Base-by-base conservation (phyloP, 2,329 filamentous ascomycete genomes). In the Proliferodiscus dingleyae region DNA sequence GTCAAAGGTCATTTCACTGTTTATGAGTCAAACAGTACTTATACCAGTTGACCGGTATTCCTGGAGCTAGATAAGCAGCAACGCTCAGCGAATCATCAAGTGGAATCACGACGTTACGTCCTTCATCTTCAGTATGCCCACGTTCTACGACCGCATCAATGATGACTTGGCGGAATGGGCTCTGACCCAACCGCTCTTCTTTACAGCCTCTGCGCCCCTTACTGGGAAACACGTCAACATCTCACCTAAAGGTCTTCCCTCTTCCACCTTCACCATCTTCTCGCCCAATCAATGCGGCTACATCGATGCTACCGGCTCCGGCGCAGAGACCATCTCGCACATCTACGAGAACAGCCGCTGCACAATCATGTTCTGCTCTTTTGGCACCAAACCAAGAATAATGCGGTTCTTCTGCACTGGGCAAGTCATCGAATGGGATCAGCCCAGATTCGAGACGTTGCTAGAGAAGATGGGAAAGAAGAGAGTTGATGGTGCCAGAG, bases 281-380 rank as follows among this genome's bases (percentile, higher is more conserved):
- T 66, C 47, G 2, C 52, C 68, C 23, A 83, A 74, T 50, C 69
- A 70, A n/a, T 76, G 74, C 46, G 82, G 79, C 21, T 90, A 89
- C 60, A 71, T 89, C 45, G 86, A 90, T 60, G 77, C 81, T 49
- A 88, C 82, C 1, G 87, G 86, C 23, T 86, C 81, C 24, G 86
- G 86, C 19, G 81, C 75, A 59, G 87, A 91, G 68, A 90, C 86
- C 3, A 83, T 90, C 49, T 73, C 79, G 4, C 86, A 90, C 59
- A 66, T 87, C 9, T 82, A 87, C 61, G 86, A 91, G 60, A 90
- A 90, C 57, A 83, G 81, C 23, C 77, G 87, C 13, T 74, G 86
- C 15, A 88, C 84, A 5, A 67, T 90, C 59, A 81, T 89, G 74
- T 88, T 89, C 66, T 83, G 77, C 62, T 81, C 77, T 18, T 86